Evolutionary conservation across 192 early-diverging fungal genomes (phyloP).

Genomic region (Entomortierella parvispora): DNA sequence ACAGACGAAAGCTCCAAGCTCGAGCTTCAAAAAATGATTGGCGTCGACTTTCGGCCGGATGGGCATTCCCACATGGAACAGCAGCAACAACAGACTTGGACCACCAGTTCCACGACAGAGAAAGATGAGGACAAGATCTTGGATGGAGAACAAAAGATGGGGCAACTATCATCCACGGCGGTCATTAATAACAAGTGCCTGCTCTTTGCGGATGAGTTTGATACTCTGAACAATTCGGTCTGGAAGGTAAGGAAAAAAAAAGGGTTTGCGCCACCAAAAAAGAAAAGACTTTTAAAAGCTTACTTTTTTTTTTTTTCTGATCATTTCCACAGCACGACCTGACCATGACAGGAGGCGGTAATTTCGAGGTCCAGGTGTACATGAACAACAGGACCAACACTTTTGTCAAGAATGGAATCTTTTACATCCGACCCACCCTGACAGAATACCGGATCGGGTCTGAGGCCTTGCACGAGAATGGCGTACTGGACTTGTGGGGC

Average conservation of each 20-base stretch:
- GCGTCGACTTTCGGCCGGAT: constrained; percentile 20
- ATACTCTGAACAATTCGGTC: constrained; percentile 31
- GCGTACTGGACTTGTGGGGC: constrained; percentile 51
- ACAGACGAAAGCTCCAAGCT: background rate
- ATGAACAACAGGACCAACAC: constrained; percentile 66
- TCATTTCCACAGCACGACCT: constrained; percentile 21
- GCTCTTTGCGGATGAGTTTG: constrained; percentile 41
- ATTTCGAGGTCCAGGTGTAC: constrained; percentile 43
- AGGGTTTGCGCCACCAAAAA: too few species aligned
- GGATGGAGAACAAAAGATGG: too few species aligned
- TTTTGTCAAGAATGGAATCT: constrained; percentile 64
- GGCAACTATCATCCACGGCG: too few species aligned
- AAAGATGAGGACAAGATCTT: background rate
- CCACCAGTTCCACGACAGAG: background rate
- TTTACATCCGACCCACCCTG: constrained; percentile 70
- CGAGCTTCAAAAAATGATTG: constrained; percentile 26
- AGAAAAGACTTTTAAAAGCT: too few species aligned
- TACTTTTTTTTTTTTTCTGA: background rate
- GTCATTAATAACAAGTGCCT: constrained; percentile 18
- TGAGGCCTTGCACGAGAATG: constrained; percentile 49
- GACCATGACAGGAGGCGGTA: constrained; percentile 35
- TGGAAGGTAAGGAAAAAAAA: constrained; percentile 27
- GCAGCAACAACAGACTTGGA: background rate
- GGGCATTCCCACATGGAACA: background rate
- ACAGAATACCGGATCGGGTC: constrained; percentile 64